phyloP scores from a whole-genome alignment of 176 grass and related monocot species.

The Lolium rigidum region DNA sequence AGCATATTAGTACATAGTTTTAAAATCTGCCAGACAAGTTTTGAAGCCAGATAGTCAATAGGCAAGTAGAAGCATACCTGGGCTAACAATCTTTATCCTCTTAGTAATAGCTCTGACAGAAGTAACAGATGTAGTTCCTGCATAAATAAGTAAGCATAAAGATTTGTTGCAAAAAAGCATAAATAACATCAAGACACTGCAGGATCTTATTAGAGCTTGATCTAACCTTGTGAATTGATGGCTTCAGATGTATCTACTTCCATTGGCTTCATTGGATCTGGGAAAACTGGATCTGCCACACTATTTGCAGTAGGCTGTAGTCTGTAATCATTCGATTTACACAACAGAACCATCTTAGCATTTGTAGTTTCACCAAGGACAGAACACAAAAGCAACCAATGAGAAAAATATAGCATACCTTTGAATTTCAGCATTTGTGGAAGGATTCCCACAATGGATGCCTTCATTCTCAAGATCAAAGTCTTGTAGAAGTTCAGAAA shows the following conservation, averaged over 20 bases:
- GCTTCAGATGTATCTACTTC: slow-evolving; percentile 44
- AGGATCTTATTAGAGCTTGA: slow-evolving; percentile 29
- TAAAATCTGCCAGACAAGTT: neutral
- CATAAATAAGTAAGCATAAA: slow-evolving; percentile 29
- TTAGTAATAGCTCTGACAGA: slow-evolving; percentile 86
- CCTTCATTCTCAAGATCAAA: slow-evolving; percentile 79
- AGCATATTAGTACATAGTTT: slow-evolving; percentile 11
- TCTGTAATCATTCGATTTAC: slow-evolving; percentile 46
- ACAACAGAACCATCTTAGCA: slow-evolving; percentile 39
- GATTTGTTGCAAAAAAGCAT: slow-evolving; percentile 10
- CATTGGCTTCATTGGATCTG: slow-evolving; percentile 51
- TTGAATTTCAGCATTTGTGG: slow-evolving; percentile 49
- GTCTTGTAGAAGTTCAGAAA: slow-evolving; percentile 87
- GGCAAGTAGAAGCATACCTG: slow-evolving; percentile 52
- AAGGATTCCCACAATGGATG: slow-evolving; percentile 43
- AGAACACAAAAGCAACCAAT: slow-evolving; percentile 17
- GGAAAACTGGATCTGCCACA: slow-evolving; percentile 28
- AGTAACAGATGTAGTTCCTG: slow-evolving; percentile 66
- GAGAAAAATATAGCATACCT: slow-evolving; percentile 46
- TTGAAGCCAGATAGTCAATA: neutral
- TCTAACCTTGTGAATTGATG: slow-evolving; percentile 59
- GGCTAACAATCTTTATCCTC: slow-evolving; percentile 85
- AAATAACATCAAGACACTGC: neutral
- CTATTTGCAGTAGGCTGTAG: slow-evolving; percentile 39
- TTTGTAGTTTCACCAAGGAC: slow-evolving; percentile 22